Percentiles rank a stretch among this genome's conserved stretches.
These are phyloP conservation scores for Pterocarpus santalinus DNA, from an alignment of 306 rosid genomes.

Conservation along the genomic window DNA sequence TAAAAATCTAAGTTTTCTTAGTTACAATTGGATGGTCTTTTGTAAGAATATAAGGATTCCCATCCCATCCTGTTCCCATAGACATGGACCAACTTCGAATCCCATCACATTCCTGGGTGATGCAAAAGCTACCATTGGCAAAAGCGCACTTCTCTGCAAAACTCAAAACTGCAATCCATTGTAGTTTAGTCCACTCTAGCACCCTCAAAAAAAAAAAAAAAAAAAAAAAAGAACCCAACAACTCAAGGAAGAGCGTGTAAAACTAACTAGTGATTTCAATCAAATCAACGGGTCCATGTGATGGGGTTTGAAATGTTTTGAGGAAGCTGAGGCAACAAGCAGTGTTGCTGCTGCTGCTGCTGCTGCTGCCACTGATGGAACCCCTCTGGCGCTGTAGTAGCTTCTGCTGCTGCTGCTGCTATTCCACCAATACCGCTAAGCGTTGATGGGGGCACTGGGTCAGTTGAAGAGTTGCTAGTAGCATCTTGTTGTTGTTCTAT, in stretches of 20 bases:
- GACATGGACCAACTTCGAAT: not conserved
- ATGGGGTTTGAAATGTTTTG: conserved; percentile 74
- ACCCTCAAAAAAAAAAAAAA: too few relatives aligned
- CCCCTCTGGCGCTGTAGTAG: conserved; percentile 35
- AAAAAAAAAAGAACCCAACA: not conserved
- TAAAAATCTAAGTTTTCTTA: not conserved
- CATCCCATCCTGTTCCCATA: not conserved
- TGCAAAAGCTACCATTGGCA: not conserved
- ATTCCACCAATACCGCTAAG: not conserved
- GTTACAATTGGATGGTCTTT: not conserved
- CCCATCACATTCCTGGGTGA: not conserved
- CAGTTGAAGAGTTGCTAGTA: not conserved
- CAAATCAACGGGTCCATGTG: conserved; percentile 68
- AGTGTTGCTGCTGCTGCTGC: conserved; percentile 81
- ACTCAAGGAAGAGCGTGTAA: not conserved
- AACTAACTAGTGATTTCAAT: not conserved
- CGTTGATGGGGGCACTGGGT: conserved; percentile 23
- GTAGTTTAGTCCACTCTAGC: not conserved
- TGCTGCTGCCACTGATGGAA: conserved; percentile 68
- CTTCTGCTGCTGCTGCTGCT: not conserved
- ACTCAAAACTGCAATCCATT: not conserved
- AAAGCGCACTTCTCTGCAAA: not conserved
- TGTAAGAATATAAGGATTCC: not conserved
- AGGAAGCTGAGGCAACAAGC: conserved; percentile 76
- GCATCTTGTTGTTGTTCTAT: conserved; percentile 49